These are phyloP conservation scores for Cryphonectria naterciae DNA, from an alignment of 2,329 filamentous ascomycete genomes.

Conservation along the genomic window DNA sequence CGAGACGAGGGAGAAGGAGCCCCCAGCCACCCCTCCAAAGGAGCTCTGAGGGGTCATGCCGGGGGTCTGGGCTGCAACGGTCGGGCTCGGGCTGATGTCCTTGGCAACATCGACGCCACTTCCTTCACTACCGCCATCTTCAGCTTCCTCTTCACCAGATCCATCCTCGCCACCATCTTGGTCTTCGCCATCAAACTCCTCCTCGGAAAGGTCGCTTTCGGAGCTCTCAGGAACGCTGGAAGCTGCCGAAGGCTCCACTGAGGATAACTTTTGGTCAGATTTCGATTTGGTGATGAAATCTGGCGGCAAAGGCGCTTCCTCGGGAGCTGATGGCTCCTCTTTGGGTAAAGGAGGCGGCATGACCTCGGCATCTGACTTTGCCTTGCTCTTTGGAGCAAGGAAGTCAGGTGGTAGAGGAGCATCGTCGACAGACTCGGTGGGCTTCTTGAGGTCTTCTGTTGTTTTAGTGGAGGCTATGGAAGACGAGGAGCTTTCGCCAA, in stretches of 20 bases:
- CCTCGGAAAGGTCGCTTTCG: slow-evolving; percentile 35
- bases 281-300: slow-evolving; percentile 30
- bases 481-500: slow-evolving; percentile 58
- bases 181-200: slow-evolving; percentile 37
- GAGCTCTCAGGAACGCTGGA: slow-evolving; percentile 43
- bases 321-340: slow-evolving; percentile 24
- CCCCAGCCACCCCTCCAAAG: slow-evolving; percentile 54
- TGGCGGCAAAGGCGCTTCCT: slow-evolving; percentile 36
- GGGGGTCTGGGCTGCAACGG: slow-evolving; percentile 50
- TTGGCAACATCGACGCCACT: slow-evolving; percentile 69
- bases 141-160: slow-evolving; percentile 49
- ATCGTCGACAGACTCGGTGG: slow-evolving; percentile 31
- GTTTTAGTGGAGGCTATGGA: slow-evolving; percentile 49
- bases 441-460: slow-evolving; percentile 36
- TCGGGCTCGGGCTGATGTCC: slow-evolving; percentile 60
- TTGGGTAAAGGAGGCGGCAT: slow-evolving; percentile 15
- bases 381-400: slow-evolving; percentile 38
- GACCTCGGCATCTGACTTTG: slow-evolving; percentile 21
- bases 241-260: slow-evolving; percentile 35
- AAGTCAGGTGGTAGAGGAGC: slow-evolving; percentile 41
- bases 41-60: slow-evolving; percentile 63
- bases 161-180: slow-evolving; percentile 42
- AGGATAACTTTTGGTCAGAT: slow-evolving; percentile 35
- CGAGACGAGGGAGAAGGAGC: slow-evolving; percentile 51
- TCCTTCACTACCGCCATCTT: slow-evolving; percentile 55